Conservation (phyloP, 106 monocot species). For the Triglochin maritima region DNA sequence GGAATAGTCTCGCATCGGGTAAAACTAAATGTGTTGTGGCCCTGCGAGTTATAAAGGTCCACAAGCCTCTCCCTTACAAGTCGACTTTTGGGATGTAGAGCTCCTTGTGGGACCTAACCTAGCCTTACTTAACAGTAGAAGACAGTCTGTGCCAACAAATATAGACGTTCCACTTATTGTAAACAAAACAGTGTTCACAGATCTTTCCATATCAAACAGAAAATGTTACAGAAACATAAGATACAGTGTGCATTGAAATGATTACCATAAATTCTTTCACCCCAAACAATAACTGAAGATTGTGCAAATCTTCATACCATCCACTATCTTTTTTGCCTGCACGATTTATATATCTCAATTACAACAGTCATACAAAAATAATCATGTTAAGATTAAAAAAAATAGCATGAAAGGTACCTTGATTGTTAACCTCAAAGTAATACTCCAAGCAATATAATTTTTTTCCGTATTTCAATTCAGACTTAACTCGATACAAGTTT, state of each 20-base stretch:
- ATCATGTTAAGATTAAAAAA: background rate
- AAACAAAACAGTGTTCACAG: too few species aligned
- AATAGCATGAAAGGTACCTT: slow-evolving; percentile 26
- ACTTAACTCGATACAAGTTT: slow-evolving; percentile 59
- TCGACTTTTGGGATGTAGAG: too few species aligned
- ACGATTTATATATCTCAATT: background rate
- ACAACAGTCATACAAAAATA: background rate
- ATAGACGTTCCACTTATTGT: too few species aligned
- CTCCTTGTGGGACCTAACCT: too few species aligned
- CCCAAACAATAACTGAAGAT: slow-evolving; percentile 78
- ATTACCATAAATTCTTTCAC: slow-evolving; percentile 85
- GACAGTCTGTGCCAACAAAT: too few species aligned
- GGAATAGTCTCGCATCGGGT: too few species aligned
- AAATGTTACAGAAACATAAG: slow-evolving; percentile 1
- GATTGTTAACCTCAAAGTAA: slow-evolving; percentile 41
- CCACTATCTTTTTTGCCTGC: slow-evolving; percentile 33
- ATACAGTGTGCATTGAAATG: background rate
- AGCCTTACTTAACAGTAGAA: too few species aligned
- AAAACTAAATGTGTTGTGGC: too few species aligned
- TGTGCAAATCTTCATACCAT: slow-evolving; percentile 65
- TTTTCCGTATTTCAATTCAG: slow-evolving; percentile 58
- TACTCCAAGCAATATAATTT: slow-evolving; percentile 81
- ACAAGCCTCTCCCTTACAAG: too few species aligned
- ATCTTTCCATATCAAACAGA: background rate
- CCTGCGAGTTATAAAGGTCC: too few species aligned